Evolutionary conservation across 2,329 filamentous ascomycete genomes (phyloP).

Genomic region (Berkeleyomyces rouxiae): DNA sequence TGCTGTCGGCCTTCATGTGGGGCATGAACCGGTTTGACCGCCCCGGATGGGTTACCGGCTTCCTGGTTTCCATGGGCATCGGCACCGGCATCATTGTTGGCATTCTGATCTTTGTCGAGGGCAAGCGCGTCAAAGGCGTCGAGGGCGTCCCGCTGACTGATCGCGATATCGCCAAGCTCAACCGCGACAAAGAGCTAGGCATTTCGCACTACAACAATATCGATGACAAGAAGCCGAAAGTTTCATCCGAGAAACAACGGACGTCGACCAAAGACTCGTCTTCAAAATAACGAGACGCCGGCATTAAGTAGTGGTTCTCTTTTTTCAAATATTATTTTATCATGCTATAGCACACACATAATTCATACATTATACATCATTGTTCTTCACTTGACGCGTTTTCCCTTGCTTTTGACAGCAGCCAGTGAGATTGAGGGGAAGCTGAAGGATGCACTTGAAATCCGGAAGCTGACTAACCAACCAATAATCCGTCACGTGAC

Average conservation of each 20-base stretch:
- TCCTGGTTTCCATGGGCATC: conserved; percentile 58
- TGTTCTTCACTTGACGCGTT: neutral
- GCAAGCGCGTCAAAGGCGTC: conserved; percentile 51
- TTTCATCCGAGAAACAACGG: conserved; percentile 22
- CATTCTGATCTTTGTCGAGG: conserved; percentile 53
- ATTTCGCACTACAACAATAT: conserved; percentile 43
- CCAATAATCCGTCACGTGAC: neutral
- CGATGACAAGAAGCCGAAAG: conserved; percentile 33
- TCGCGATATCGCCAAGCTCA: conserved; percentile 34
- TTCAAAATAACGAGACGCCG: neutral
- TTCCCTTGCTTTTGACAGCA: too few relatives aligned
- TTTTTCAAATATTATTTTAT: conserved; percentile 1
- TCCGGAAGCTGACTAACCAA: too few relatives aligned
- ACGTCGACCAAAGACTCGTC: neutral
- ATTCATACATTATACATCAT: neutral
- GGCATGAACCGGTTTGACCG: conserved; percentile 53
- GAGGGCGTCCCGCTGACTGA: conserved; percentile 52
- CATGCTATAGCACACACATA: neutral
- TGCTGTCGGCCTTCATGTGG: conserved; percentile 72
- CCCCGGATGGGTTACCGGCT: conserved; percentile 64
- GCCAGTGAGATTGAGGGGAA: too few relatives aligned
- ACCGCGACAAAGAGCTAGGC: conserved; percentile 35
- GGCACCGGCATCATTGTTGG: conserved; percentile 51
- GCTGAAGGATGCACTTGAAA: too few relatives aligned
- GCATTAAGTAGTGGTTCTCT: neutral